phyloP scores from a whole-genome alignment of 108 stramenopile genomes.

The Discostella stelligeroides region DNA sequence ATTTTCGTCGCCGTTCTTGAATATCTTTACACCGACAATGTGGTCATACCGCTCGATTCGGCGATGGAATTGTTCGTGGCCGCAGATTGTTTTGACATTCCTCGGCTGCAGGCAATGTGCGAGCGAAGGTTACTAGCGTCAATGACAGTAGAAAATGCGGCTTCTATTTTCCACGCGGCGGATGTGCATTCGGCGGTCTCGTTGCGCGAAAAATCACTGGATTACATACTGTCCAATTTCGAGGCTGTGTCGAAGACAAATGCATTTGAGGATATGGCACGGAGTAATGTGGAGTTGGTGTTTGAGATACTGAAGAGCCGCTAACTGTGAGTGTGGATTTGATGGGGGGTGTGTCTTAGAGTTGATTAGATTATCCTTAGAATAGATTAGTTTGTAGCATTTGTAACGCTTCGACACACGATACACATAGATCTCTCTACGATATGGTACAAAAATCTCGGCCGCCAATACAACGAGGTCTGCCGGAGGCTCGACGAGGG shows the following conservation, averaged over 20 bases:
- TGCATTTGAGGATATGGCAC: slow-evolving; percentile 96
- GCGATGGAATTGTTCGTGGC: slow-evolving; percentile 98
- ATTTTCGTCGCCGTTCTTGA: slow-evolving; percentile 91
- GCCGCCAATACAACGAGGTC: too few relatives aligned
- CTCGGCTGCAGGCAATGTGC: slow-evolving; percentile 94
- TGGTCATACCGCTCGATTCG: slow-evolving; percentile 76
- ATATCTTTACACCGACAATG: slow-evolving; percentile 95
- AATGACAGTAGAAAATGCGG: slow-evolving; percentile 94
- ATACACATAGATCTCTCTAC: too few relatives aligned
- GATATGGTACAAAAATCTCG: too few relatives aligned
- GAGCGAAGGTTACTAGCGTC: slow-evolving; percentile 90
- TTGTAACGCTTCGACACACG: too few relatives aligned
- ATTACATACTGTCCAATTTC: slow-evolving; percentile 93
- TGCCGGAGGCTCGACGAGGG: too few relatives aligned
- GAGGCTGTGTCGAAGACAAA: slow-evolving; percentile 91
- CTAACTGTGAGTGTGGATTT: slow-evolving; percentile 18
- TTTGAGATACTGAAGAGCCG: slow-evolving; percentile 90
- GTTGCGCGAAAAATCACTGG: slow-evolving; percentile 87
- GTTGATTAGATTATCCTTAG: too few relatives aligned
- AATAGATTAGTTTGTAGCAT: too few relatives aligned
- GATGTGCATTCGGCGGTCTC: slow-evolving; percentile 90
- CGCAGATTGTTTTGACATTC: slow-evolving; percentile 96
- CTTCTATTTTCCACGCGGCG: slow-evolving; percentile 93
- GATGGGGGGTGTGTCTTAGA: too few relatives aligned
- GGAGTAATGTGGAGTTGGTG: slow-evolving; percentile 95